Percentiles rank a stretch among this genome's conserved stretches.
phyloP scores from a whole-genome alignment of 129 eudicot genomes.

The Lactuca sativa region DNA sequence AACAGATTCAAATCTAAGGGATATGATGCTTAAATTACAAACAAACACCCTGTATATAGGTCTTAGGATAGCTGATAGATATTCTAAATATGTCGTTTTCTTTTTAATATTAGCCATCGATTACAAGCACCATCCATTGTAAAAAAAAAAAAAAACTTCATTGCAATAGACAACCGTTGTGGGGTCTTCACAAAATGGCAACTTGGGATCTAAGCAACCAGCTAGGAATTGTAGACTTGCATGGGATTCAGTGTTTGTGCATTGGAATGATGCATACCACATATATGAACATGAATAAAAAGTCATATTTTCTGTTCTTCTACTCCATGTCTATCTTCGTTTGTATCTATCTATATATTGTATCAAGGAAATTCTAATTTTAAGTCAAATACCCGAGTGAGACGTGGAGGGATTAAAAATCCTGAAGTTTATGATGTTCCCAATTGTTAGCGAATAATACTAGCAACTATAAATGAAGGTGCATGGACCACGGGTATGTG shows the following conservation, averaged over 20 bases:
- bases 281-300: conserved; percentile 1
- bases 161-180: neutral
- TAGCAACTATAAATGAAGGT: neutral
- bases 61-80: neutral
- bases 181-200: neutral
- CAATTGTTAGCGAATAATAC: neutral
- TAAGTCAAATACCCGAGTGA: neutral
- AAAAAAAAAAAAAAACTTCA: neutral
- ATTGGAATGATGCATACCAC: conserved; percentile 27
- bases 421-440: neutral
- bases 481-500: neutral
- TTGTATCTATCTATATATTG: neutral
- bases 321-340: conserved; percentile 22
- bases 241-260: conserved; percentile 33
- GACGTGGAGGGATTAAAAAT: neutral
- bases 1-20: conserved; percentile 13
- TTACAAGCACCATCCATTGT: neutral
- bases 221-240: conserved; percentile 12
- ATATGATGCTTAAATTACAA: conserved; percentile 12
- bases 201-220: conserved; percentile 18
- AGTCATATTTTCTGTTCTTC: conserved; percentile 23
- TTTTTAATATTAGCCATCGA: neutral
- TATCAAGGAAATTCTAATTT: neutral
- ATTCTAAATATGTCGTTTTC: neutral
- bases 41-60: conserved; percentile 15